These are phyloP conservation scores for Ascochyta viciae-villosae DNA, from an alignment of 2,329 filamentous ascomycete species.

Conservation along the genomic window DNA sequence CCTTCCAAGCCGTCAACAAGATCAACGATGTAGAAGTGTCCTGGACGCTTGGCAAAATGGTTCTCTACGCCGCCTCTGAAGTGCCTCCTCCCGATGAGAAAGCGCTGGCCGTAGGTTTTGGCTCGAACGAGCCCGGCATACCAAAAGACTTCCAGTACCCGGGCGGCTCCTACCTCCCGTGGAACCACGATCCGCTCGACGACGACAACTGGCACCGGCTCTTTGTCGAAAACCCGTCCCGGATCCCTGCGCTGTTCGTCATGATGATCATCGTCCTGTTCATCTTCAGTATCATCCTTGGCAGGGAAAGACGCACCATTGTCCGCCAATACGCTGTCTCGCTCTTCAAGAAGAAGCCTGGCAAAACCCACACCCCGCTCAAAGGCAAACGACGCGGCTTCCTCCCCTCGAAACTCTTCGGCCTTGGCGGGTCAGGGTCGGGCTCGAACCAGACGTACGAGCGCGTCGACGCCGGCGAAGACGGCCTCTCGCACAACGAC, in stretches of 20 bases:
- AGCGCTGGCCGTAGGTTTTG: slow-evolving; percentile 85
- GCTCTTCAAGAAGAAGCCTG: slow-evolving; percentile 51
- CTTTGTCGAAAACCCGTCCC: slow-evolving; percentile 69
- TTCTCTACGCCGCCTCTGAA: slow-evolving; percentile 91
- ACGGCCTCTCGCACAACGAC: slow-evolving; percentile 71
- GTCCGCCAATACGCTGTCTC: slow-evolving; percentile 65
- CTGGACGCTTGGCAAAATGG: slow-evolving; percentile 97
- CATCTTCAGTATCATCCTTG: slow-evolving; percentile 76
- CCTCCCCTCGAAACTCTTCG: slow-evolving; percentile 67
- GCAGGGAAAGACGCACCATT: slow-evolving; percentile 72
- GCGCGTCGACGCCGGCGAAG: slow-evolving; percentile 74
- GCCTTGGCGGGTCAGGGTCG: slow-evolving; percentile 40
- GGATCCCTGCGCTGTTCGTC: slow-evolving; percentile 77
- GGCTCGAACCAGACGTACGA: slow-evolving; percentile 69
- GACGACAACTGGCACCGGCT: slow-evolving; percentile 64
- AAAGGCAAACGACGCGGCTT: slow-evolving; percentile 48
- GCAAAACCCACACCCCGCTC: slow-evolving; percentile 36
- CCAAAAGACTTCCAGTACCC: slow-evolving; percentile 85
- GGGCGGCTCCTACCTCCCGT: slow-evolving; percentile 60
- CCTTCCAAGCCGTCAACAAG: slow-evolving; percentile 93
- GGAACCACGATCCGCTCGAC: slow-evolving; percentile 54
- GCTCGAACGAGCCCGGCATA: slow-evolving; percentile 75
- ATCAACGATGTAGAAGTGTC: slow-evolving; percentile 91
- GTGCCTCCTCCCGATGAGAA: slow-evolving; percentile 69
- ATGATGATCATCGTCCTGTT: slow-evolving; percentile 76